These are phyloP conservation scores for Zizania palustris DNA, from an alignment of 202 grass and related monocot species.

Conservation along the genomic window DNA sequence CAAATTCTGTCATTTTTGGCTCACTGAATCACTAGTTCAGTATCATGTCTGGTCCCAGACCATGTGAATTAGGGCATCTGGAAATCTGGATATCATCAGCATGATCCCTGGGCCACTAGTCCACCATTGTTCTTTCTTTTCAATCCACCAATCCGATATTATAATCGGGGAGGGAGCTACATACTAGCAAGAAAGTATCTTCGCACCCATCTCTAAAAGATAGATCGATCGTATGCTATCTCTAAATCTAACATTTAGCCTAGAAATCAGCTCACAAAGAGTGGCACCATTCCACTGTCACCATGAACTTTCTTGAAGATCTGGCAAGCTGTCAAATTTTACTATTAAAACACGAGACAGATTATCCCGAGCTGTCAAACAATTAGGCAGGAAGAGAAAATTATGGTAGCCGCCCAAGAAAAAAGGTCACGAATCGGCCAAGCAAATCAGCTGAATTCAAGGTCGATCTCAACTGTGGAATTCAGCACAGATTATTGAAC, in stretches of 20 bases:
- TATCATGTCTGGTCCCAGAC: not conserved
- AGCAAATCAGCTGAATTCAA: not conserved
- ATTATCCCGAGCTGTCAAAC: not conserved
- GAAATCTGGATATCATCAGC: not conserved
- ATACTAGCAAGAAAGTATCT: too few relatives aligned
- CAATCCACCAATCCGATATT: not conserved
- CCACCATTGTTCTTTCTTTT: not conserved
- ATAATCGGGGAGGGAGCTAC: not conserved
- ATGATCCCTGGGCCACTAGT: not conserved
- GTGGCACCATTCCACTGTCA: not conserved
- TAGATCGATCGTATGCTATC: too few relatives aligned
- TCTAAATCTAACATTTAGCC: too few relatives aligned
- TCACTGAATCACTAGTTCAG: not conserved
- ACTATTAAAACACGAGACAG: not conserved
- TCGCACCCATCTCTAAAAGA: too few relatives aligned
- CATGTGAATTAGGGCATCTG: conserved; percentile 12
- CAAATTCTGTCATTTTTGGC: not conserved
- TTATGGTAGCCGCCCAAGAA: too few relatives aligned
- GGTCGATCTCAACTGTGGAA: too few relatives aligned
- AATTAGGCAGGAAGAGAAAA: not conserved
- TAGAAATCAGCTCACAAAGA: not conserved
- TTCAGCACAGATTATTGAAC: not conserved
- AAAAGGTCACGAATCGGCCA: not conserved
- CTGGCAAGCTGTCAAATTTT: not conserved
- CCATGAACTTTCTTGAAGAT: not conserved